Percentiles rank a stretch among this genome's conserved stretches.
Evolutionary conservation across 208 protist species (phyloP).

Genomic region (Acanthamoeba triangularis): DNA sequence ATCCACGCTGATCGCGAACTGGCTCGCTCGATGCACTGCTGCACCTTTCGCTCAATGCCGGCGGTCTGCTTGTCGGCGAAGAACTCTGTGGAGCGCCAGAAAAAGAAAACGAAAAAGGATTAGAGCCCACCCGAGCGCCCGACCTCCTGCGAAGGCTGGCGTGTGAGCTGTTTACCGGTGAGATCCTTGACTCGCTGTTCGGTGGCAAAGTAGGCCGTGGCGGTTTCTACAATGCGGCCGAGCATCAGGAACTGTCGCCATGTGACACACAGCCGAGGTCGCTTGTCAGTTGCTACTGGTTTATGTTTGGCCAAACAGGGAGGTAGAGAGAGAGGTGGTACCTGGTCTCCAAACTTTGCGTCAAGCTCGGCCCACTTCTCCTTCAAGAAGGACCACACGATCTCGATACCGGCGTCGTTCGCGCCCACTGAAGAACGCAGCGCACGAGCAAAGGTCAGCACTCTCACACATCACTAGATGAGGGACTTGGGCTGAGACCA

Average conservation of each 20-base stretch:
- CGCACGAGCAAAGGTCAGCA: neutral
- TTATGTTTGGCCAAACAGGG: too few species aligned
- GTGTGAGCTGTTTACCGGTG: neutral
- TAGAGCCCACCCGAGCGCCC: neutral
- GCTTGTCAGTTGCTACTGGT: too few species aligned
- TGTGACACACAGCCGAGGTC: too few species aligned
- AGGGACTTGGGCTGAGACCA: neutral
- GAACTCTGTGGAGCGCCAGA: conserved; percentile 2
- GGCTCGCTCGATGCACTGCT: conserved; percentile 43
- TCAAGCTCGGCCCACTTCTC: conserved; percentile 16
- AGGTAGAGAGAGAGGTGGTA: neutral
- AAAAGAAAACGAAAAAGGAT: neutral
- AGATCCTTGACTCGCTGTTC: conserved; percentile 53
- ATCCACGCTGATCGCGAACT: conserved; percentile 31
- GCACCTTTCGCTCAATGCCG: conserved; percentile 26
- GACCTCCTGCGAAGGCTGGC: neutral
- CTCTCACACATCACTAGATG: neutral
- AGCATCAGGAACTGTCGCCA: conserved; percentile 73
- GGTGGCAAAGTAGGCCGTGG: conserved; percentile 68
- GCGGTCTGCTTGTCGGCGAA: conserved; percentile 40
- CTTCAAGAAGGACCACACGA: conserved; percentile 68
- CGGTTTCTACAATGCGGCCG: conserved; percentile 8
- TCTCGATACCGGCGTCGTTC: conserved; percentile 22
- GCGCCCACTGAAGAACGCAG: neutral
- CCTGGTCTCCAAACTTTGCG: conserved; percentile 18